Percentiles rank a stretch among this genome's conserved stretches.
These are phyloP conservation scores for Gynandropsis gynandra DNA, from an alignment of 345 rosid genomes.

Conservation along the genomic window DNA sequence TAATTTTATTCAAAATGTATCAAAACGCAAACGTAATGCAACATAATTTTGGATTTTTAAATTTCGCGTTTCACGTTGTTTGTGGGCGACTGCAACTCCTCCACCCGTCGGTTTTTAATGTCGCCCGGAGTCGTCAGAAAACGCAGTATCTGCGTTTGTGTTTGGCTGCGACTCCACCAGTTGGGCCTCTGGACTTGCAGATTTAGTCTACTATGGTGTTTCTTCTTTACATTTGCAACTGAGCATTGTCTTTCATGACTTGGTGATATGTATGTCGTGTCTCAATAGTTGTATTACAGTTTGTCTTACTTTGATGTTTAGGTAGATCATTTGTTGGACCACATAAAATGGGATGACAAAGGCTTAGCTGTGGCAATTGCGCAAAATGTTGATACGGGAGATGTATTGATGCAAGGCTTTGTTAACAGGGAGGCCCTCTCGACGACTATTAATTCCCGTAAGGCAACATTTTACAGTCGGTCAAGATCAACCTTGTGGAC, in stretches of 20 bases:
- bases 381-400: constrained; percentile 85
- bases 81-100: too few relatives aligned
- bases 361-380: constrained; percentile 96
- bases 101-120: too few relatives aligned
- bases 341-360: constrained; percentile 88
- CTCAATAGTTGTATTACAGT: constrained; percentile 1
- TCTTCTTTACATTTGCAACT: too few relatives aligned
- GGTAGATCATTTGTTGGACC: constrained; percentile 62
- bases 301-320: constrained; percentile 23
- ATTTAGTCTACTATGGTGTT: too few relatives aligned
- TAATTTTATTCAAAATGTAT: too few relatives aligned
- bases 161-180: too few relatives aligned
- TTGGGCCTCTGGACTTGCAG: too few relatives aligned
- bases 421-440: constrained; percentile 72
- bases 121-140: too few relatives aligned
- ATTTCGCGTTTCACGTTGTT: too few relatives aligned
- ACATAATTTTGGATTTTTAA: too few relatives aligned
- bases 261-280: constrained; percentile 4
- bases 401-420: constrained; percentile 94
- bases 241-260: constrained; percentile 35
- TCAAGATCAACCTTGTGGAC: constrained; percentile 85
- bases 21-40: too few relatives aligned
- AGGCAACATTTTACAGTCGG: constrained; percentile 91
- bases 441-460: constrained; percentile 52
- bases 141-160: too few relatives aligned